A percentile compares a stretch with the other conserved stretches of the same genome.
These are phyloP conservation scores for Beauveria asiatica DNA, from an alignment of 2,329 filamentous ascomycete genomes.

Conservation along the genomic window DNA sequence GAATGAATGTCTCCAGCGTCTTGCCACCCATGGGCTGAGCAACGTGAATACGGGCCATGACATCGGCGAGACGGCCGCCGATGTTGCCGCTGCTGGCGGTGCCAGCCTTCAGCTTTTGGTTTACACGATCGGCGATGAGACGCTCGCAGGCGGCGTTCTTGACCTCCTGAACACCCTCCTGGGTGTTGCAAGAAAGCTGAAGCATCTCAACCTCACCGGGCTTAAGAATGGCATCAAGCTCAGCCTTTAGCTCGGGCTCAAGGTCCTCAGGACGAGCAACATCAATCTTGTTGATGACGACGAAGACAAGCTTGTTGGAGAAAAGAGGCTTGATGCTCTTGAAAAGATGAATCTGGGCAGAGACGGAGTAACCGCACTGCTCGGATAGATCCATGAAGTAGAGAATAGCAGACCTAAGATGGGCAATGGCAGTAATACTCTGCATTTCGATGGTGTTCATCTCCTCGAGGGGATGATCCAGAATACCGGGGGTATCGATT, in stretches of 20 bases:
- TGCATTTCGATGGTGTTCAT: slow-evolving; percentile 99
- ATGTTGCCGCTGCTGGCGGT: slow-evolving; percentile 68
- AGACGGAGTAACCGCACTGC: slow-evolving; percentile 90
- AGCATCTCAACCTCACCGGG: slow-evolving; percentile 86
- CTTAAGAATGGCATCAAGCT: slow-evolving; percentile 73
- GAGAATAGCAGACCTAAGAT: slow-evolving; percentile 86
- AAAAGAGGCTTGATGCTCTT: slow-evolving; percentile 95
- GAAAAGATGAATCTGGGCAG: slow-evolving; percentile 90
- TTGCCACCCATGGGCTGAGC: slow-evolving; percentile 83
- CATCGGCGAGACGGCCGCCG: slow-evolving; percentile 76
- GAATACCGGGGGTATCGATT: slow-evolving; percentile 96
- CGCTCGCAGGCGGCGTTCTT: slow-evolving; percentile 94
- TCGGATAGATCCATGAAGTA: slow-evolving; percentile 98
- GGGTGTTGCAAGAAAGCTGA: slow-evolving; percentile 88
- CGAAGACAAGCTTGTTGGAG: slow-evolving; percentile 92
- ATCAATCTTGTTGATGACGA: slow-evolving; percentile 98
- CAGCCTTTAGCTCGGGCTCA: slow-evolving; percentile 65
- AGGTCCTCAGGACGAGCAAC: slow-evolving; percentile 81
- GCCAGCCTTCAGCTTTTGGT: slow-evolving; percentile 91
- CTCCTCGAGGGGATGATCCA: slow-evolving; percentile 95
- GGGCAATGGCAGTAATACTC: slow-evolving; percentile 91
- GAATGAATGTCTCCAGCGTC: slow-evolving; percentile 74
- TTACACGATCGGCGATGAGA: slow-evolving; percentile 84
- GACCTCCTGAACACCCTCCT: slow-evolving; percentile 87
- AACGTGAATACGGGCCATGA: slow-evolving; percentile 91